Percentiles rank a stretch among this genome's conserved stretches.
phyloP scores from a whole-genome alignment of 441 rosid species.

The Pelargonium australe region DNA sequence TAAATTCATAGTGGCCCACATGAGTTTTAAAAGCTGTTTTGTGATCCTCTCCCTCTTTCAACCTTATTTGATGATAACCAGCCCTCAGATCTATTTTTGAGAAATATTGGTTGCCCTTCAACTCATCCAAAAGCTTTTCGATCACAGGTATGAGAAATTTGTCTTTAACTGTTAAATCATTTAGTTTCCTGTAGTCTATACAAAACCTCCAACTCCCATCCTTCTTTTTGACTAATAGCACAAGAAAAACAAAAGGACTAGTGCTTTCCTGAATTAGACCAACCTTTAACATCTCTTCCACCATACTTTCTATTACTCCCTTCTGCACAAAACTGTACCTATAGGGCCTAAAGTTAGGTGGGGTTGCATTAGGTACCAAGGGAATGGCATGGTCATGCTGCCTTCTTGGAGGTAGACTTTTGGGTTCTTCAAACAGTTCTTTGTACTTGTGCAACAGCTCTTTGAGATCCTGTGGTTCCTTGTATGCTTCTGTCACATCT shows the following conservation, averaged over 20 bases:
- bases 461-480: too few relatives aligned
- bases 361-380: neutral
- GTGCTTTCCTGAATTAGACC: neutral
- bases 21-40: constrained; percentile 2
- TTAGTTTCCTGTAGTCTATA: neutral
- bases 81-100: constrained; percentile 3
- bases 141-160: neutral
- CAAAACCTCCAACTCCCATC: constrained; percentile 12
- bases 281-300: neutral
- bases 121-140: neutral
- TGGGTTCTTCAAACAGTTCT: too few relatives aligned
- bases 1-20: neutral
- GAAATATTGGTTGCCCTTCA: neutral
- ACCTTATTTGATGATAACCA: neutral
- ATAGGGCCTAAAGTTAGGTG: neutral
- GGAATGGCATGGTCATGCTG: neutral
- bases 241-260: constrained; percentile 6
- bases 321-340: neutral
- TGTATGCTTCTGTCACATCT: too few relatives aligned
- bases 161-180: constrained; percentile 3
- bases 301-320: neutral
- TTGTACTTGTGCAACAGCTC: too few relatives aligned
- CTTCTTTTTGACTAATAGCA: constrained; percentile 17
- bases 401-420: neutral
- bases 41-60: neutral